Percentiles rank a stretch among this genome's conserved stretches.
Evolutionary conservation across 2,329 filamentous ascomycete genomes (phyloP).

Genomic region (Coniochaeta sp.): DNA sequence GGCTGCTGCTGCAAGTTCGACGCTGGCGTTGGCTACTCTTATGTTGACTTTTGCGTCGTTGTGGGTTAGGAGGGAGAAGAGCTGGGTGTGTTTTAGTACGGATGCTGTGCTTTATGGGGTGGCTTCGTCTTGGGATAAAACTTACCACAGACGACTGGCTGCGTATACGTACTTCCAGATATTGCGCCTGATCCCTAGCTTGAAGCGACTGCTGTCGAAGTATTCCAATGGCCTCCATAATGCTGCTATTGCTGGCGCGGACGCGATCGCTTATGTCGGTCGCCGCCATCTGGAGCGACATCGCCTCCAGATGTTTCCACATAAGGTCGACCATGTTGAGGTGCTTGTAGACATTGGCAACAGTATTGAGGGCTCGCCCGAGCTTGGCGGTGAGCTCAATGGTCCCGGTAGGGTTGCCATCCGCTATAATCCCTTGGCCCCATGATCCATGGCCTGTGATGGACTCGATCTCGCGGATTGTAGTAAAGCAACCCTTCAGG

Average conservation of each 20-base stretch:
- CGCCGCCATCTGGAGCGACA: too few species aligned
- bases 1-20: neutral
- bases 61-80: conserved; percentile 6
- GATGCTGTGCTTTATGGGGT: too few species aligned
- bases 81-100: neutral
- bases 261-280: neutral
- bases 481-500: too few species aligned
- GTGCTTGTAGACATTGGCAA: neutral
- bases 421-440: too few species aligned
- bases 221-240: neutral
- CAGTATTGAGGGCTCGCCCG: neutral
- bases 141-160: neutral
- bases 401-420: too few species aligned
- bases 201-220: neutral
- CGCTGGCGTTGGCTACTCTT: neutral
- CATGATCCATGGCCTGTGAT: neutral
- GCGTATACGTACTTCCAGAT: neutral
- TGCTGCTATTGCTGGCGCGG: neutral
- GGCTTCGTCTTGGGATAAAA: too few species aligned
- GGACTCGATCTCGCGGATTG: neutral
- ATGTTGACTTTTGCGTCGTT: conserved; percentile 1
- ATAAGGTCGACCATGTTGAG: neutral
- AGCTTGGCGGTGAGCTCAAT: neutral
- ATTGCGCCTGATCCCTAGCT: neutral
- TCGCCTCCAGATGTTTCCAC: neutral